Conservation (phyloP, 139 green algal genomes). For the Parachlorella kessleri region DNA sequence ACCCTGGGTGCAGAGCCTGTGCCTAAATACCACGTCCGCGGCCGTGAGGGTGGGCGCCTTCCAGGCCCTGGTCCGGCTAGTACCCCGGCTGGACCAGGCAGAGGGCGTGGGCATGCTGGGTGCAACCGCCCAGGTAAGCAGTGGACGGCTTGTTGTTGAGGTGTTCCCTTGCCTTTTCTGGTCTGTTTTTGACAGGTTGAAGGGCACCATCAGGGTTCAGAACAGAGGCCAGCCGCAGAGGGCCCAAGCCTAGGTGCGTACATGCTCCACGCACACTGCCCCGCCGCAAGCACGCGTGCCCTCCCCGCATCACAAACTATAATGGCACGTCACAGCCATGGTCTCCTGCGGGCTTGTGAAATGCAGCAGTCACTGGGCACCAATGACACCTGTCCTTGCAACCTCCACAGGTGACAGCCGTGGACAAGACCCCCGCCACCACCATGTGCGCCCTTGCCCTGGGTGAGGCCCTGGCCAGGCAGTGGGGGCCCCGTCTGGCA, state of each 20-base stretch:
- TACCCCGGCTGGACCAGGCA: conserved; percentile 52
- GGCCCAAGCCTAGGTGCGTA: too few relatives aligned
- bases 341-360: too few relatives aligned
- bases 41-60: conserved; percentile 66
- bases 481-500: conserved; percentile 53
- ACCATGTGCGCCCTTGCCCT: conserved; percentile 70
- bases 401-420: conserved; percentile 60
- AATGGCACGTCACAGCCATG: too few relatives aligned
- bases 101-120: conserved; percentile 59
- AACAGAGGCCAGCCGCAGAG: too few relatives aligned
- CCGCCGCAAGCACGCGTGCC: too few relatives aligned
- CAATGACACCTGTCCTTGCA: too few relatives aligned
- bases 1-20: conserved; percentile 25
- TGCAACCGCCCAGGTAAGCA: conserved; percentile 48
- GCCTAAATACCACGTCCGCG: conserved; percentile 63
- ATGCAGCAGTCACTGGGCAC: too few relatives aligned
- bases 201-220: too few relatives aligned
- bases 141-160: not conserved
- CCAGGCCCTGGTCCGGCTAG: conserved; percentile 45
- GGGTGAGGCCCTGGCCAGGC: conserved; percentile 52
- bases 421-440: conserved; percentile 74
- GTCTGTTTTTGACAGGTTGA: conserved; percentile 2
- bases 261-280: too few relatives aligned
- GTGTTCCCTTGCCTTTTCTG: not conserved
- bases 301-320: too few relatives aligned